Base-by-base conservation (phyloP, 129 eudicot genomes). In the carrot (Daucus carota) region DNA sequence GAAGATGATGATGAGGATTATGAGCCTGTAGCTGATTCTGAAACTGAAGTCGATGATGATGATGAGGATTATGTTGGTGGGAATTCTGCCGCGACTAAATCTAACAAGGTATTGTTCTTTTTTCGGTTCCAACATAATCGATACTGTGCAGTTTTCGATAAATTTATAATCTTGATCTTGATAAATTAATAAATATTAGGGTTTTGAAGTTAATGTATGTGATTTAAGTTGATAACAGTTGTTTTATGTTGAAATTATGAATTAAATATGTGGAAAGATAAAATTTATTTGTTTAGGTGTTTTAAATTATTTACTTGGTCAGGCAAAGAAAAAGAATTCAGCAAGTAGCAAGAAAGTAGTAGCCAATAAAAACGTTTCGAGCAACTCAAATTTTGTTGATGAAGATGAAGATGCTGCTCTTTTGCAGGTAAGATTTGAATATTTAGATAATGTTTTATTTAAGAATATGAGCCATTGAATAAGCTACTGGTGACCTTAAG, bases 361-460 rank as follows among this genome's bases (percentile, higher is more conserved):
- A 24, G 62, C 84, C 33, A 42, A 26, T 42, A 42, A 73, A 63
- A 89, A 80, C 33, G 79, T 60, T 79, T 70, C 76, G 14, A 77
- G 70, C 36, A 68, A 69, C 70, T 57, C 83, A 44, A 86, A 80
- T 67, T 79, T 76, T 84, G 81, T 86, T 45, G 92, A 79, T 62
- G 97, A 86, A 32, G 88, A 91, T 54, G 96, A 90, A 81, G 96
- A 85, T n/a, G 91, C 90, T 43, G 91, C 90, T 43, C 66, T 95
- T 74, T 85, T 83, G 92, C 86, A 88, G 90, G 97, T 88, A 68
- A 74, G 8, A 42, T 65, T 29, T 15, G 8, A 32, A 72, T 42
- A 5, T 69, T 75, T 57, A 9, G 15, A 57, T 57, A 13, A 54
- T n/a, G n/a, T n/a, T n/a, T 36, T 57, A n/a, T 10, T 57, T 8